A percentile compares a stretch with the other conserved stretches of the same genome.
These are phyloP conservation scores for Hyparrhenia diplandra DNA, from an alignment of 176 grass and related monocot species.

Conservation along the genomic window DNA sequence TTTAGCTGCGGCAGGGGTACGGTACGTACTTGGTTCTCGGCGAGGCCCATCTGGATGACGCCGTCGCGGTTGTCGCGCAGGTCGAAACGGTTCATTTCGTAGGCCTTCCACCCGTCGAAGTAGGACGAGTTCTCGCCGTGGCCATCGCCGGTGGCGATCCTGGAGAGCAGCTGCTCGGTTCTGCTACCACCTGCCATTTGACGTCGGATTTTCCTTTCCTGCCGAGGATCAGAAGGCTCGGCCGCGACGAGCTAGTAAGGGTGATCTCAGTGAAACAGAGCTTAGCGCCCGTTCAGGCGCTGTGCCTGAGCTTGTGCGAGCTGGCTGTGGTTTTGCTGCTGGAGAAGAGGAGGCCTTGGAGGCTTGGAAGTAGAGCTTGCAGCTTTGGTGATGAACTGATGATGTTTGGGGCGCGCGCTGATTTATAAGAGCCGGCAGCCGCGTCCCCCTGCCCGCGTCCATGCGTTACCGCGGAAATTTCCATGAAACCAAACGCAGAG, in stretches of 20 bases:
- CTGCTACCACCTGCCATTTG: neutral
- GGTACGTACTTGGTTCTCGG: conserved; percentile 61
- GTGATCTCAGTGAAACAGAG: neutral
- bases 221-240: neutral
- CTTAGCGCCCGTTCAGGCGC: neutral
- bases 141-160: conserved; percentile 53
- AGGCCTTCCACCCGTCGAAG: conserved; percentile 95
- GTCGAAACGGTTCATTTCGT: conserved; percentile 71
- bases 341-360: no score
- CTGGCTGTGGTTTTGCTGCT: no score
- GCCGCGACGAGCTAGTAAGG: no score
- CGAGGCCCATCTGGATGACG: conserved; percentile 96
- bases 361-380: no score
- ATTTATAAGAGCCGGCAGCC: no score
- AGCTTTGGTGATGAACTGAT: no score
- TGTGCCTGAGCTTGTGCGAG: no score
- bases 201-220: no score
- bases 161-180: conserved; percentile 40
- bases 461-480: no score
- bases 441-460: no score
- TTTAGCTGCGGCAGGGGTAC: neutral
- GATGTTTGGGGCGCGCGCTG: no score
- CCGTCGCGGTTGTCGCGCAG: conserved; percentile 37
- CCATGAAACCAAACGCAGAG: no score
- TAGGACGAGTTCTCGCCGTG: conserved; percentile 88